Evolutionary conservation across 805 yeast genomes (phyloP), one percentile per base, ranked within the genome.

Genomic region (Saccharomycopsis lassenensis): DNA sequence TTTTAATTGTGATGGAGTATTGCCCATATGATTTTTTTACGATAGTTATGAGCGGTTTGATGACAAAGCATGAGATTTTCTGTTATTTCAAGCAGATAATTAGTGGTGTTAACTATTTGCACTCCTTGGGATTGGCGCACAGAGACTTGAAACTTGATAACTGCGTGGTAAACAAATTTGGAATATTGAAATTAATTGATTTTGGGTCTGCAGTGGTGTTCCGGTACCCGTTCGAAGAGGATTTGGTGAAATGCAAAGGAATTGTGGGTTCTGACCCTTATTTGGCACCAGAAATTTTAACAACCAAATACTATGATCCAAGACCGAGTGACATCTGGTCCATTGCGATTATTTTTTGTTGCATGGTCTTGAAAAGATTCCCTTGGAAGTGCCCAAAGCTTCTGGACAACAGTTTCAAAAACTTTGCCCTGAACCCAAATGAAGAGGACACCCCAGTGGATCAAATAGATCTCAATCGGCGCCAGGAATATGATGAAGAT

Each of bases 181-280:
- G 93, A 4, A 78, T 82, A 31, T 62, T 82, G 24, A 82, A 82
- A 51, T 60, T 82, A 39, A 82, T 82, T 48, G 94, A 82, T 58
- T 82, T 82, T 52, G 94, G 94, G 24, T 71, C 81, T 36, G 89
- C 91, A 2, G 87, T 79, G 12, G 85, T 82, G 4, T 82, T 80
- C 58, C 74, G 74, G 48, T 81, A 80, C 50, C 91, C 91, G 4
- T 77, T 72, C 51, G 82, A 75, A 49, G 70, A 66, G 33, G 67
- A 66, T 25, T 59, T 67, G 17, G 74, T 73, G 7, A 63, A 66
- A 52, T 74, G 82, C 7, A 85, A 74, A 49, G 91, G 89, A 4
- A 71, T 82, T 41, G 89, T 82, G 35, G 94, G 94, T 10, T 74
- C 84, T 11, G 94, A 82, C 57, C 94, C 94, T 8, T 82, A 82